Conservation (phyloP, 2,329 filamentous ascomycete species). For the Ilyonectria destructans region DNA sequence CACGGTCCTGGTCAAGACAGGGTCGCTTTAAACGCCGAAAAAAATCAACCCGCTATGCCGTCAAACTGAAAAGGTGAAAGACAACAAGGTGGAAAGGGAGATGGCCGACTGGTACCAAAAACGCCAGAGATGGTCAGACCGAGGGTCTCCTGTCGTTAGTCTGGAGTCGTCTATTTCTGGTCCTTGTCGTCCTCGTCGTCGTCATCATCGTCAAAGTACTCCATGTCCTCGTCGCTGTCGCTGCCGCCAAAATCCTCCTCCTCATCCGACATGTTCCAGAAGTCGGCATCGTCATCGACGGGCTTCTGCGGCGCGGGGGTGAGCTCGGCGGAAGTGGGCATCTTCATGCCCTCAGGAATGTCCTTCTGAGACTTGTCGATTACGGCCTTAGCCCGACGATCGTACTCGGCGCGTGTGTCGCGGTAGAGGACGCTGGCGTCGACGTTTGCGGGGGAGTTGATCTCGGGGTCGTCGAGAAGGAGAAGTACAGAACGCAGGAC, state of each 20-base stretch:
- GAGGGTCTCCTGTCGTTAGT: conserved; percentile 10
- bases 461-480: conserved; percentile 93
- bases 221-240: conserved; percentile 76
- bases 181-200: conserved; percentile 69
- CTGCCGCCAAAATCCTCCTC: conserved; percentile 86
- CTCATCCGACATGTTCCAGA: conserved; percentile 85
- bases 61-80: conserved; percentile 37
- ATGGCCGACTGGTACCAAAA: not conserved
- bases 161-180: conserved; percentile 37
- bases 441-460: conserved; percentile 94
- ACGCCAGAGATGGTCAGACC: not conserved
- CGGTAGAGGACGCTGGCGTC: conserved; percentile 91
- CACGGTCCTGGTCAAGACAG: conserved; percentile 35
- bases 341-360: conserved; percentile 84
- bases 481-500: conserved; percentile 94
- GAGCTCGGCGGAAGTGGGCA: conserved; percentile 83
- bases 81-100: conserved; percentile 21
- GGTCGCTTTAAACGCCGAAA: conserved; percentile 44
- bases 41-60: conserved; percentile 47
- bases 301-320: conserved; percentile 73
- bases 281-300: conserved; percentile 81
- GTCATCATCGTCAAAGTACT: conserved; percentile 73
- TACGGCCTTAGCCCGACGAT: conserved; percentile 77
- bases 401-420: conserved; percentile 80
- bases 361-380: conserved; percentile 83